Evolutionary conservation across 805 yeast species (phyloP), one percentile per base, ranked within the genome.

Genomic region (Teunomyces gatunensis): DNA sequence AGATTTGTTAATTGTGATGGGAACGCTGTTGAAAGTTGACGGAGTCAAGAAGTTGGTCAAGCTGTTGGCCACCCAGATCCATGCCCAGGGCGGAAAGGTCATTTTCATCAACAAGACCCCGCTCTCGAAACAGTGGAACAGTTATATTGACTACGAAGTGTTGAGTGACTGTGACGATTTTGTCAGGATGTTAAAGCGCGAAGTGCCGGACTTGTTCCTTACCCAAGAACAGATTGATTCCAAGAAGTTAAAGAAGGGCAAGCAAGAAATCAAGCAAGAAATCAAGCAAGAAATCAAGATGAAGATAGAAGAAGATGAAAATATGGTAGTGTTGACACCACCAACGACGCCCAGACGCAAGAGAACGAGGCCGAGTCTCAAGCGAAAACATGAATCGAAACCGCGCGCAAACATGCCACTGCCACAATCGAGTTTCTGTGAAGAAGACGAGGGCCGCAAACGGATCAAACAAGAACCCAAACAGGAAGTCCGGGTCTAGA

Each of bases 1-100:
- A 0, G 96, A 90, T 59, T 62, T 88, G 50, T 74, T 94, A 42
- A 67, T 92, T n/a, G 86, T 92, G 9, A 84, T 89, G 78, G 99
- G 99, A 0, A 94, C 99, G 0, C 89, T 97, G 4, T 72, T 94
- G 35, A 87, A 84, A 67, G 98, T 92, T 10, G 87, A 85, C 54
- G 99, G 99, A 1, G 91, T 94, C 41, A 86, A 83, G 59, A 81
- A 79, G 54, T 71, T 92, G 17, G 97, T 91, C 2, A 79, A 80
- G 51, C 76, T 77, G 18, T 63, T 88, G 51, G 83, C 95, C 41
- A 78, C 78, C 51, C 79, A 79, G 15, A 83, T 91, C 15, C 96
- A 87, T 60, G 84, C 80, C n/a, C 77, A 76, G 32, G 89, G 86
- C 17, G 99, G 98, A 0, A 69, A 78, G 27, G 96, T 90, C 1